Evolutionary conservation across 306 rosid species (phyloP).

Genomic region (Hylodesmum podocarpum): DNA sequence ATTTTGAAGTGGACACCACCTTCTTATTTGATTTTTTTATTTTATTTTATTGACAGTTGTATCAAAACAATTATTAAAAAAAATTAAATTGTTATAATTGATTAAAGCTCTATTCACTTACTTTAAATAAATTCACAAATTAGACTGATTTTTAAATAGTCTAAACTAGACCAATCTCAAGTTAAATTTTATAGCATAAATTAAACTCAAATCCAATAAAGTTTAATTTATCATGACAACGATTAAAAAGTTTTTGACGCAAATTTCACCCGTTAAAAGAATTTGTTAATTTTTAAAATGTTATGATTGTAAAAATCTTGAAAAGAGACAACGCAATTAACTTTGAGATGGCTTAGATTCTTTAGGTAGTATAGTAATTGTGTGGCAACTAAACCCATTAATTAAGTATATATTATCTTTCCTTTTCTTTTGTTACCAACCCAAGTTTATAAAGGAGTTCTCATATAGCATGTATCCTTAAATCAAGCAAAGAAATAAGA

Average conservation of each 20-base stretch:
- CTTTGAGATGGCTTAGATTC: constrained; percentile 49
- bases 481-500: not conserved
- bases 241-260: too few relatives aligned
- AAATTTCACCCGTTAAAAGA: constrained; percentile 67
- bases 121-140: too few relatives aligned
- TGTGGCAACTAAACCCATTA: constrained; percentile 22
- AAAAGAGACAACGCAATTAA: constrained; percentile 27
- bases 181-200: too few relatives aligned
- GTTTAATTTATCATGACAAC: too few relatives aligned
- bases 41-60: not conserved
- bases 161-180: too few relatives aligned
- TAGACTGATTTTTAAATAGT: too few relatives aligned
- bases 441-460: not conserved
- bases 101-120: not conserved
- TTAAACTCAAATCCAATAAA: too few relatives aligned
- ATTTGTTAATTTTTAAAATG: constrained; percentile 54
- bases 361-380: constrained; percentile 10
- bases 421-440: not conserved
- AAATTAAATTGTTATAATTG: too few relatives aligned
- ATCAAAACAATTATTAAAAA: not conserved
- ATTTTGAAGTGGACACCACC: constrained; percentile 5
- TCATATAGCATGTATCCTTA: not conserved
- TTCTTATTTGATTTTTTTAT: not conserved
- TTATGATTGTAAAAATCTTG: constrained; percentile 24
- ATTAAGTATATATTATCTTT: constrained; percentile 7